Base-by-base conservation (phyloP, 2,329 filamentous ascomycete genomes). In the Lecanicillium sp. region DNA sequence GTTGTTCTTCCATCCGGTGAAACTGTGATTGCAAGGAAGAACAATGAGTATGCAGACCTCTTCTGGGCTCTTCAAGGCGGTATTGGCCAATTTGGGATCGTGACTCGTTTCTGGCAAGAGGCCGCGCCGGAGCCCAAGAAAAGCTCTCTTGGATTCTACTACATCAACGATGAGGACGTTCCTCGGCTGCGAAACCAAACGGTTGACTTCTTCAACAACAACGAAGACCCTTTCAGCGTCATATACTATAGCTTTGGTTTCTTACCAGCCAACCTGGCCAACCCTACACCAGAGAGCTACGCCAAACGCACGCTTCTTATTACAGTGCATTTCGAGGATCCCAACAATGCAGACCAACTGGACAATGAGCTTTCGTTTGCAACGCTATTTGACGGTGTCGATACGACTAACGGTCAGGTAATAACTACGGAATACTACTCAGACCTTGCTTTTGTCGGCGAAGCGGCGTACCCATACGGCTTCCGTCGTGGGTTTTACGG, bases 1-100 rank as follows among this genome's bases (percentile, higher is more conserved):
- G 57, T 75, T 14, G 68, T 75, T 2, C 58, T 71, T 2, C 61
- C 65, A 0, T 54, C 60, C 18, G 69, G 69, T 1, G 39, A 47
- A 2, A 55, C 73, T n/a, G 56, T 72, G 20, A 57, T 58, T 11
- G 68, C 62, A 2, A 65, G 59, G 20, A 44, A 49, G 0, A 30
- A 10, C 1, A 39, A 43, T 0, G 31, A 50, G 13, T 57, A 68
- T 40, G 3, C 44, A 0, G 65, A 71, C 36, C 35, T 41, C 3
- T 41, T 41, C 11, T 41, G 40, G 40, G 40, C 40, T 8, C 30
- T 41, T 4, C 35, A 61, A 29, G 62, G 62, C 14, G 45, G 45
- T 9, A 55, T 58, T 8, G 58, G 59, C 27, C 70, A 67, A 44
- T 64, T 66, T 27, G 65, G 62, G 32, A 43, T 54, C 36, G 41